These are phyloP conservation scores for Podaxis sp. DNA, from an alignment of 768 basidiomycete genomes.

Conservation along the genomic window DNA sequence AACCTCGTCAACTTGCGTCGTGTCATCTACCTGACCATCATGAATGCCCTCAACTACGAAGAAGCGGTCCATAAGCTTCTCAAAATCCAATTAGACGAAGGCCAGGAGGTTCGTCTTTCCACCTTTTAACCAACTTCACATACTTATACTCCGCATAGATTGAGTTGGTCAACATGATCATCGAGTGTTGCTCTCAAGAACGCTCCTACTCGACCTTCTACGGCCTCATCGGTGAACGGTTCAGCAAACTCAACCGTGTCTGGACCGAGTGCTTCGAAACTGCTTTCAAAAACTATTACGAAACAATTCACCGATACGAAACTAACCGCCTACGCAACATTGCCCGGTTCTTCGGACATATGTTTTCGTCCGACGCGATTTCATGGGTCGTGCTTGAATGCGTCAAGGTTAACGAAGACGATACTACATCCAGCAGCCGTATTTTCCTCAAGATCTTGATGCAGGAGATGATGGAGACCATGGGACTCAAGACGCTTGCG, in stretches of 20 bases:
- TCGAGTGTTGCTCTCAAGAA: slow-evolving; percentile 99
- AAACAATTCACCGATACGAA: slow-evolving; percentile 97
- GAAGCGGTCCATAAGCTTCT: slow-evolving; percentile 98
- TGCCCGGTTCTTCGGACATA: slow-evolving; percentile 93
- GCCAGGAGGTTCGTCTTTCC: slow-evolving; percentile 75
- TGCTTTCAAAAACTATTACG: slow-evolving; percentile 89
- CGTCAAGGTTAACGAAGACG: slow-evolving; percentile 95
- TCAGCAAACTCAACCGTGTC: slow-evolving; percentile 92
- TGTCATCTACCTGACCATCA: slow-evolving; percentile 95
- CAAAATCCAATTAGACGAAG: slow-evolving; percentile 88
- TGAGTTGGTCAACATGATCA: slow-evolving; percentile 97
- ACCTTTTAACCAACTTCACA: background rate
- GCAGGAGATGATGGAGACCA: slow-evolving; percentile 91
- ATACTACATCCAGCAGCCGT: slow-evolving; percentile 93
- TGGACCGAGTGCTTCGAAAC: slow-evolving; percentile 91
- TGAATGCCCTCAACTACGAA: slow-evolving; percentile 98
- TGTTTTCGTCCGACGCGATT: slow-evolving; percentile 82
- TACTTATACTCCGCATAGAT: slow-evolving; percentile 49
- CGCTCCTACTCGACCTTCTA: slow-evolving; percentile 98
- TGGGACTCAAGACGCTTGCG: slow-evolving; percentile 85
- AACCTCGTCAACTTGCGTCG: slow-evolving; percentile 94
- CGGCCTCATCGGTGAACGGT: slow-evolving; percentile 93
- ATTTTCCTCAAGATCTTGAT: slow-evolving; percentile 98
- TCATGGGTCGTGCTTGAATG: slow-evolving; percentile 86
- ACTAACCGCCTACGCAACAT: slow-evolving; percentile 98